Evolutionary conservation across 371 early-diverging fungal species (phyloP).

Genomic region (Phascolomyces articulosus): DNA sequence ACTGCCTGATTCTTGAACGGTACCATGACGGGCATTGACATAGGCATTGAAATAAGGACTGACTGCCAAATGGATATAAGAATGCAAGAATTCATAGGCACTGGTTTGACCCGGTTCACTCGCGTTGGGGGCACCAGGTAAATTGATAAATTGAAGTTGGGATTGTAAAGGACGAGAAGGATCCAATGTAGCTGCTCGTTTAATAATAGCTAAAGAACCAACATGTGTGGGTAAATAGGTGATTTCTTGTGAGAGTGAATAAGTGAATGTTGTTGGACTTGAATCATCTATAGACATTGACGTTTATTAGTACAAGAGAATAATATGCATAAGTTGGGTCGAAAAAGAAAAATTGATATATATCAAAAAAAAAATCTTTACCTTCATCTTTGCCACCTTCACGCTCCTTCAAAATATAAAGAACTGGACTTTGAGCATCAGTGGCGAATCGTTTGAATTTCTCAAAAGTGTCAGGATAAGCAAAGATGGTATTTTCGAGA

Average conservation of each 20-base stretch:
- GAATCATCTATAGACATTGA: conserved; percentile 51
- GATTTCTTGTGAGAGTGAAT: conserved; percentile 78
- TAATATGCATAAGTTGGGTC: too few species aligned
- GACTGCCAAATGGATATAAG: conserved; percentile 92
- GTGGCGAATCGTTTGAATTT: conserved; percentile 79
- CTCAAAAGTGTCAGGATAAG: conserved; percentile 72
- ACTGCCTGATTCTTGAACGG: conserved; percentile 30
- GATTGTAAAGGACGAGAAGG: conserved; percentile 71
- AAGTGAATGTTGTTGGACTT: conserved; percentile 50
- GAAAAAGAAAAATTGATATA: too few species aligned
- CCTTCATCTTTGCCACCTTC: conserved; percentile 61
- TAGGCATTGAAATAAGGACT: conserved; percentile 97
- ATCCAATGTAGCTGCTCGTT: conserved; percentile 80
- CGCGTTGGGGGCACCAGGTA: conserved; percentile 85
- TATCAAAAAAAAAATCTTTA: conserved; percentile 15
- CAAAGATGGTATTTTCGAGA: conserved; percentile 62
- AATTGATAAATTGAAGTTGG: conserved; percentile 90
- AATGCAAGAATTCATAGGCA: conserved; percentile 93
- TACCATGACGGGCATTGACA: conserved; percentile 73
- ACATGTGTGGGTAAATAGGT: conserved; percentile 75
- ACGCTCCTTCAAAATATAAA: conserved; percentile 82
- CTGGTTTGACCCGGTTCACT: conserved; percentile 59
- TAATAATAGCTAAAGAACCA: conserved; percentile 89
- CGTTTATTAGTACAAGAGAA: too few species aligned
- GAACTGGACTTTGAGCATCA: conserved; percentile 75